Evolutionary conservation across 805 yeast genomes (phyloP).

Genomic region (Geotrichum ghanense): DNA sequence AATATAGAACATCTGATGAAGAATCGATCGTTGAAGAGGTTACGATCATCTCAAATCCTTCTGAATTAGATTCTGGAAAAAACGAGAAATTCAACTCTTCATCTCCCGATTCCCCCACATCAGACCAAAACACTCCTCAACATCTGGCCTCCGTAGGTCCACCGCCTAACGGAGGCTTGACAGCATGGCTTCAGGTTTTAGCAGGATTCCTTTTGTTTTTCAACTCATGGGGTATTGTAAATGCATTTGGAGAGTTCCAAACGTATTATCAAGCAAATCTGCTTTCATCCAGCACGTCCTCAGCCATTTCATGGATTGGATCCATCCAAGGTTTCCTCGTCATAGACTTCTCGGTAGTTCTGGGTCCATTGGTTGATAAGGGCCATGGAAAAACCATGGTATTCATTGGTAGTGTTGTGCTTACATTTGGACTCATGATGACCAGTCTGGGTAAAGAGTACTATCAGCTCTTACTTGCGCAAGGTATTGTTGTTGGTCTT

Average conservation of each 20-base stretch:
- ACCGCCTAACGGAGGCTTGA: slow-evolving; percentile 16
- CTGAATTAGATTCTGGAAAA: too few species aligned
- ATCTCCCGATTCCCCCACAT: too few species aligned
- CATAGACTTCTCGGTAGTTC: slow-evolving; percentile 17
- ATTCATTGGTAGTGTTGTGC: slow-evolving; percentile 17
- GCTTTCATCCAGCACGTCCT: slow-evolving; percentile 19
- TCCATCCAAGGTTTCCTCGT: slow-evolving; percentile 23
- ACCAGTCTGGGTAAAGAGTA: slow-evolving; percentile 27
- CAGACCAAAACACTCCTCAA: too few species aligned
- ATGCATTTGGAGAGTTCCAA: slow-evolving; percentile 21
- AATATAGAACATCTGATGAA: too few species aligned
- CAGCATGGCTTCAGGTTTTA: slow-evolving; percentile 16
- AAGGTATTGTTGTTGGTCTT: slow-evolving; percentile 37
- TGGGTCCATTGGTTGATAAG: slow-evolving; percentile 23
- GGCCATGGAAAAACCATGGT: slow-evolving; percentile 15
- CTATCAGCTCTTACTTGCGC: slow-evolving; percentile 41
- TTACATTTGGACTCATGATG: slow-evolving; percentile 24
- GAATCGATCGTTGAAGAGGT: too few species aligned
- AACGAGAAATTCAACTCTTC: too few species aligned
- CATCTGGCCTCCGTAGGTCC: slow-evolving; percentile 4
- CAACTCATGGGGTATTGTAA: slow-evolving; percentile 16
- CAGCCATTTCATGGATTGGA: slow-evolving; percentile 26
- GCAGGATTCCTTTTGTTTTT: slow-evolving; percentile 13
- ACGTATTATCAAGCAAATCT: slow-evolving; percentile 18
- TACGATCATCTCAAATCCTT: too few species aligned